These are phyloP conservation scores for Vickermania spadyakhi DNA, from an alignment of 208 protist species.

Conservation along the genomic window DNA sequence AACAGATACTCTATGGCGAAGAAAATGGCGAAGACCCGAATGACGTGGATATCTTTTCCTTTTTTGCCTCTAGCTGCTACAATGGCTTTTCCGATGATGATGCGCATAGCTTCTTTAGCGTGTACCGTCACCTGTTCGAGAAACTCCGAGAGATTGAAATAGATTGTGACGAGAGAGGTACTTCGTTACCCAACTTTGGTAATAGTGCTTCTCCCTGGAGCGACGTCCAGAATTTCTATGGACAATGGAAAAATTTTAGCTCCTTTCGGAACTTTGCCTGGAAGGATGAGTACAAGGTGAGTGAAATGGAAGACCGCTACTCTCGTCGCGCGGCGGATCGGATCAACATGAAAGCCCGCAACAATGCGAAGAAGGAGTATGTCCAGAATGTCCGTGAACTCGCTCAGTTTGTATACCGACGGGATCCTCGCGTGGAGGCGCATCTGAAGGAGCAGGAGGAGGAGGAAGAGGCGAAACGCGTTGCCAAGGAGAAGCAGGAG, in stretches of 20 bases:
- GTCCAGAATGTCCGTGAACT: constrained; percentile 69
- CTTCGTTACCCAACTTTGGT: constrained; percentile 66
- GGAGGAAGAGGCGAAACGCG: constrained; percentile 41
- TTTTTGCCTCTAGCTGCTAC: constrained; percentile 75
- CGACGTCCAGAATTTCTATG: constrained; percentile 71
- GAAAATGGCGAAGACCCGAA: constrained; percentile 39
- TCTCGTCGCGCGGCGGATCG: constrained; percentile 72
- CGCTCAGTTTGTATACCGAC: constrained; percentile 71
- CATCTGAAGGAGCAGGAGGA: constrained; percentile 46
- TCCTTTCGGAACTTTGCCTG: constrained; percentile 79
- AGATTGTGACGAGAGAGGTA: constrained; percentile 43
- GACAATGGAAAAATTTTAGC: constrained; percentile 82
- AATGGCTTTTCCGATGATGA: constrained; percentile 58
- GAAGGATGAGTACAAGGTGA: constrained; percentile 90
- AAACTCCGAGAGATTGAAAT: constrained; percentile 59
- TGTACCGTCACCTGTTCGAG: constrained; percentile 73
- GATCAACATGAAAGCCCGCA: constrained; percentile 80
- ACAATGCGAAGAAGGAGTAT: constrained; percentile 78
- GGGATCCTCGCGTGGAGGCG: constrained; percentile 75
- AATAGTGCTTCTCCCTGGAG: constrained; percentile 41
- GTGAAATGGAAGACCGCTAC: constrained; percentile 83
- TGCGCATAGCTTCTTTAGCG: constrained; percentile 67
- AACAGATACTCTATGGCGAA: constrained; percentile 63
- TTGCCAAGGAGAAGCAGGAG: constrained; percentile 46
- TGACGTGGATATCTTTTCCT: constrained; percentile 75